phyloP scores from a whole-genome alignment of 148 eudicot species.

The Camellia sinensis region DNA sequence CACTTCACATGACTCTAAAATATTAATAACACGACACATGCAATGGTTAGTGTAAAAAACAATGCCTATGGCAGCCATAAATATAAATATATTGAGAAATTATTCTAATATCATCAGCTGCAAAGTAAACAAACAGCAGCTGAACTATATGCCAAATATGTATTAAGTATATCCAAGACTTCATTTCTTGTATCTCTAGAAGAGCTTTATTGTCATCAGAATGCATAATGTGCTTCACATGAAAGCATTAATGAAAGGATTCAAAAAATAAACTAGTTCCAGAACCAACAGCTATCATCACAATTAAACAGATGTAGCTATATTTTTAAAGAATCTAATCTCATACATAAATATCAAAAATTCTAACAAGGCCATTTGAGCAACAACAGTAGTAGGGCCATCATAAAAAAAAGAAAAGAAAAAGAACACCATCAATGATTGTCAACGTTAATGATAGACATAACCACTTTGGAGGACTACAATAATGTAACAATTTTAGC shows the following conservation, averaged over 20 bases:
- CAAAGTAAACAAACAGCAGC: neutral
- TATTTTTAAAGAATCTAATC: too few relatives aligned
- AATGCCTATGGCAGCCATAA: neutral
- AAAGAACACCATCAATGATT: too few relatives aligned
- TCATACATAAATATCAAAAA: too few relatives aligned
- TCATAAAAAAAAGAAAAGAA: too few relatives aligned
- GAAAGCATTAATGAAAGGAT: neutral
- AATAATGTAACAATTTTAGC: too few relatives aligned
- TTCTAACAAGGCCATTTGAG: too few relatives aligned
- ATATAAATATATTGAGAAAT: neutral
- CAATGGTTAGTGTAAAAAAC: neutral
- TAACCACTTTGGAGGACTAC: too few relatives aligned
- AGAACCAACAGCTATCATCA: neutral
- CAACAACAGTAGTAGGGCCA: too few relatives aligned
- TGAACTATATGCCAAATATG: neutral
- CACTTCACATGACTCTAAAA: slow-evolving; percentile 43
- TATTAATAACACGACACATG: slow-evolving; percentile 1
- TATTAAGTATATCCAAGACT: neutral
- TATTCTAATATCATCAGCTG: neutral
- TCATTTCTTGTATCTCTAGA: neutral
- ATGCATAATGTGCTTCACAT: neutral
- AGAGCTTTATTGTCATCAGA: neutral
- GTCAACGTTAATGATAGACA: too few relatives aligned
- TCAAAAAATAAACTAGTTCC: neutral
- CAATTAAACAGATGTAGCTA: too few relatives aligned